Base-by-base conservation (phyloP, 2,329 filamentous ascomycete species). In the Beauveria pseudobassiana region DNA sequence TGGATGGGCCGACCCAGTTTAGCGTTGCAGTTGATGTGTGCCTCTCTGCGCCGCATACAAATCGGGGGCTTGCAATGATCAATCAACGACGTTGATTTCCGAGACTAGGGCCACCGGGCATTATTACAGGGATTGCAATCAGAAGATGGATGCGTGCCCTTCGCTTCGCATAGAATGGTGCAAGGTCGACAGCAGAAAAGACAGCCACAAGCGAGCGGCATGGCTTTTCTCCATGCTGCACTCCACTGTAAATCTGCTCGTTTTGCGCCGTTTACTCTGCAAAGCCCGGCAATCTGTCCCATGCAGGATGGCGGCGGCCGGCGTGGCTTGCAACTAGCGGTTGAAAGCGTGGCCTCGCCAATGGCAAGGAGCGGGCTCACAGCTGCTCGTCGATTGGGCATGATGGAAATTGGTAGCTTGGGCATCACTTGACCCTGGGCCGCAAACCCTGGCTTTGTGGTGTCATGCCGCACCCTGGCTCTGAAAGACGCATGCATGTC, bases 371-470 rank as follows among this genome's bases (percentile, higher is more conserved):
- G 43, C 38, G 6, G 59, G 24, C 34, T 48, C 22, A 46, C 43
- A 24, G 45, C 52, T 45, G 52, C 18, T 48, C 10, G 30, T 51
- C 52, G 30, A 62, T 62, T 62, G 59, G 59, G 45, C 51, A 56
- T 49, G 26, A 45, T 30, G 52, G 28, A 56, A 51, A 56, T 62
- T 56, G 52, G 48, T 28, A n/a, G 49, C 48, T 45, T 51, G 26
- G 57, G 57, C 57, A 59, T 59, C 48, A 59, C 46, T 59, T 20
- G 40, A 45, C 48, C 57, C 57, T 51, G 57, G 48, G 26, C 34
- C 16, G 16, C n/a, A 10, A 51, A 43, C 20, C 57, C 49, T 46
- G 57, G 20, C n/a, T 53, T 53, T 20, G 12, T 45, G 45, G 30
- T 52, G 57, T 53, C 46, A 51, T 51, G 56, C 42, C 48, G 52